phyloP scores from a whole-genome alignment of 2,329 filamentous ascomycete species.

The Stagonosporopsis rhizophila region DNA sequence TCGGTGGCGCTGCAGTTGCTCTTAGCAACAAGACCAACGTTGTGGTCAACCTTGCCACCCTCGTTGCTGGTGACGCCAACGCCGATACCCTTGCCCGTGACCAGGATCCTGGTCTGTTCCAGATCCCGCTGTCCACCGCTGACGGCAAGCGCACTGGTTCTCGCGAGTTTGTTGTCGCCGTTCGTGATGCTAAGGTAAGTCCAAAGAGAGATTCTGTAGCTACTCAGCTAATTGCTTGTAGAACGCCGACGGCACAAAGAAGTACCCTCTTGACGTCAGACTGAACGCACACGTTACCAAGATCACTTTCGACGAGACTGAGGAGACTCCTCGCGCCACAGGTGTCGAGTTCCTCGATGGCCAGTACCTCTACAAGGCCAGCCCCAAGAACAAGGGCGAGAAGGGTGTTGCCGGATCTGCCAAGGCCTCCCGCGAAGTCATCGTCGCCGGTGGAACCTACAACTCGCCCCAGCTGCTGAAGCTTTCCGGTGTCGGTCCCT shows the following conservation, averaged over 20 bases:
- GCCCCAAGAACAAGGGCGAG: constrained; percentile 43
- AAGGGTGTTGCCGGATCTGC: constrained; percentile 49
- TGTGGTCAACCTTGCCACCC: constrained; percentile 44
- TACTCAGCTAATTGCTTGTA: background rate
- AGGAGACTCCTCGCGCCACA: constrained; percentile 58
- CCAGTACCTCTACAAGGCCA: constrained; percentile 52
- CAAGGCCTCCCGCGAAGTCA: constrained; percentile 42
- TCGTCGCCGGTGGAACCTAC: constrained; percentile 59
- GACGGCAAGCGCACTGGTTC: constrained; percentile 59
- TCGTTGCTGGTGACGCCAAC: constrained; percentile 60
- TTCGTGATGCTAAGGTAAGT: constrained; percentile 53
- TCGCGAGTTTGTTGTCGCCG: constrained; percentile 62
- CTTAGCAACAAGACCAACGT: constrained; percentile 53
- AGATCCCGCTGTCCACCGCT: constrained; percentile 65
- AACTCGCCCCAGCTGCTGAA: constrained; percentile 70
- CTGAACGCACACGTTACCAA: constrained; percentile 71
- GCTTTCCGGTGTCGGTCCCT: constrained; percentile 67
- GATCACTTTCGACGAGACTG: constrained; percentile 69
- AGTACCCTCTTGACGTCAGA: constrained; percentile 64
- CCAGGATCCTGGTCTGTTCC: constrained; percentile 58
- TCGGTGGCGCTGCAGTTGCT: constrained; percentile 61
- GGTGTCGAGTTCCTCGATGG: constrained; percentile 55
- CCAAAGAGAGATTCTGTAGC: background rate
- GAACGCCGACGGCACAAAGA: constrained; percentile 59
- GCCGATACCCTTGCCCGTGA: constrained; percentile 56